Evolutionary conservation across 1,284 basidiomycete species (phyloP), one percentile per base, ranked within the genome.

Genomic region (Moesziomyces parantarcticus): DNA sequence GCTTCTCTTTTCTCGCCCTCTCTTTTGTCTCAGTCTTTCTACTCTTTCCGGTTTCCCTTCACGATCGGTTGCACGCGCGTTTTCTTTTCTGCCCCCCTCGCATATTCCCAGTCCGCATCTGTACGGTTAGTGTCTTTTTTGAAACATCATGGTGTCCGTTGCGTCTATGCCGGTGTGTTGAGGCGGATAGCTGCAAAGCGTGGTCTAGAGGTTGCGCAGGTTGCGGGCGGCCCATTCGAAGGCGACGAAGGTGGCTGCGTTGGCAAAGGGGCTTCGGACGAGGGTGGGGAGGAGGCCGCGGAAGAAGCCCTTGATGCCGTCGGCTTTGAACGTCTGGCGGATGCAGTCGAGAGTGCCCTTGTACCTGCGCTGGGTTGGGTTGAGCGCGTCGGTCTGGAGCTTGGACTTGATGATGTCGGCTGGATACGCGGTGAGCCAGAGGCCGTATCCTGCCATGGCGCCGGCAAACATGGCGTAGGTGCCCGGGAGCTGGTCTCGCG

Each of bases 351-450:
- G 72, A 11, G 92, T 89, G 13, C 91, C 92, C 42, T 87, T 88
- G 86, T 95, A 98, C 83, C 91, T 91, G 18, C 79, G 55, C n/a
- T 76, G n/a, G 4, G 46, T 23, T 0, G 75, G 67, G 14, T 55
- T 53, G 77, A 91, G 89, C 6, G 76, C 56, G 82, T 98, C 96
- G 0, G 94, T 97, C 86, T 98, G 96, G 87, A 97, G 91, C 58
- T 94, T 90, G 26, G 92, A 92, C 84, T 98, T 98, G 84, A 97
- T 90, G 88, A 97, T 93, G 85, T 96, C 94, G 84, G 94, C 90
- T 9, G 93, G 93, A 86, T 94, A 94, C 85, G 94, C 94, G 11
- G 92, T 58, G 32, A 67, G 47, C 54, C 50, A 64, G 22, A 52
- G 54, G 23, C 52, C 64, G 55, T 75, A 58, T 8, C 81, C 81